Conservation (phyloP, 805 yeast genomes). For the Candida awuae region DNA sequence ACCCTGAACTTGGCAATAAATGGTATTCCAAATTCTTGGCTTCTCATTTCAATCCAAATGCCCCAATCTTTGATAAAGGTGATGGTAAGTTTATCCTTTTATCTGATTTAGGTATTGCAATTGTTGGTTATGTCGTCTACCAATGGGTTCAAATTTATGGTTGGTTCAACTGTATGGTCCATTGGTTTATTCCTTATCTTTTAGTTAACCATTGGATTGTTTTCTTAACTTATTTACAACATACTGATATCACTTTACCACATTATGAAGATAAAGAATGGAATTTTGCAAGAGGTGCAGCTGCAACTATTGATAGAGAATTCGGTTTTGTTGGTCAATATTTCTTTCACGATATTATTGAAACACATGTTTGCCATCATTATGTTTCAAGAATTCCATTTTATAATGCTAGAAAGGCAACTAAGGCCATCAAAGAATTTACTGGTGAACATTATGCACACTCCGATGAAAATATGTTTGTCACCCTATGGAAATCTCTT, state of each 20-base stretch:
- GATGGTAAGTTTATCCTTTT: conserved; percentile 49
- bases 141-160: conserved; percentile 45
- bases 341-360: conserved; percentile 51
- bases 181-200: conserved; percentile 53
- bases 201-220: conserved; percentile 62
- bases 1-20: conserved; percentile 26
- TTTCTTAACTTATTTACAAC: conserved; percentile 54
- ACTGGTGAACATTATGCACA: conserved; percentile 46
- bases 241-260: conserved; percentile 52
- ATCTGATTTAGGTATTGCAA: conserved; percentile 48
- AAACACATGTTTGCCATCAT: conserved; percentile 51
- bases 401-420: conserved; percentile 47
- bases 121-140: conserved; percentile 39
- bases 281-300: conserved; percentile 62
- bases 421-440: conserved; percentile 42
- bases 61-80: conserved; percentile 46
- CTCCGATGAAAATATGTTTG: conserved; percentile 50
- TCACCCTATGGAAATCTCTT: conserved; percentile 45
- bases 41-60: conserved; percentile 47
- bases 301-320: conserved; percentile 56
- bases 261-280: conserved; percentile 50
- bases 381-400: conserved; percentile 49
- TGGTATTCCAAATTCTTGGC: conserved; percentile 32
- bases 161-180: conserved; percentile 40
- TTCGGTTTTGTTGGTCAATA: conserved; percentile 52